Percentiles rank a stretch among this genome's conserved stretches.
Evolutionary conservation across 805 yeast genomes (phyloP).

Genomic region (Myxozyma udenii): DNA sequence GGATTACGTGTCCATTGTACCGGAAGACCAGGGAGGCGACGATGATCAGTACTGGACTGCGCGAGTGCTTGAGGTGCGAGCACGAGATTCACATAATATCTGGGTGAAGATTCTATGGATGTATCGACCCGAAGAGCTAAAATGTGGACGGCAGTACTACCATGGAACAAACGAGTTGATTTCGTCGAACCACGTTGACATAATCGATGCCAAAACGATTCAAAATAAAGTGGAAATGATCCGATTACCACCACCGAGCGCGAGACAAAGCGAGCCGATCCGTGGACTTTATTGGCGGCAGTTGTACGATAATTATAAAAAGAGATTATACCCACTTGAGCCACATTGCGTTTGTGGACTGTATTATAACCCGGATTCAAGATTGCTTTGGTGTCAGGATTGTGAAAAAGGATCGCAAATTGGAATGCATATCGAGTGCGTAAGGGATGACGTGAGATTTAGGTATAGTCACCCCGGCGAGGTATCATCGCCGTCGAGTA

Average conservation of each 20-base stretch:
- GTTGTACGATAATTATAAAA: conserved; percentile 16
- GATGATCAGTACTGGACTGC: conserved; percentile 24
- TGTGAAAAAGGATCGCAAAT: conserved; percentile 22
- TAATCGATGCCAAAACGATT: conserved; percentile 25
- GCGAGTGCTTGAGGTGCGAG: conserved; percentile 21
- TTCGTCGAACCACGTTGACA: conserved; percentile 26
- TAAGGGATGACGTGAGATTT: conserved; percentile 9
- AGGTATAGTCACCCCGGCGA: background rate
- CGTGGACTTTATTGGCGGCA: conserved; percentile 28
- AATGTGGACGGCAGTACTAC: conserved; percentile 25
- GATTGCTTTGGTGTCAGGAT: conserved; percentile 19
- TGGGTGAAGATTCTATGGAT: conserved; percentile 23
- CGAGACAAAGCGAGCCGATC: conserved; percentile 1
- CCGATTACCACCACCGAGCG: conserved; percentile 18
- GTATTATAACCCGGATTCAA: conserved; percentile 20
- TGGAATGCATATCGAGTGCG: conserved; percentile 23
- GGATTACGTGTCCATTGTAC: conserved; percentile 25
- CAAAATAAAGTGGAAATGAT: conserved; percentile 17
- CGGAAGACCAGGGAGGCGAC: background rate
- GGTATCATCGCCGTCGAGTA: too few species aligned
- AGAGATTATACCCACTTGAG: conserved; percentile 20
- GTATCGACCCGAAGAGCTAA: conserved; percentile 28
- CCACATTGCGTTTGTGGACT: conserved; percentile 18
- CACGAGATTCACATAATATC: conserved; percentile 16
- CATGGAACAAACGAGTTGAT: conserved; percentile 27